Evolutionary conservation across 2,329 filamentous ascomycete species (phyloP).

Genomic region (Apiospora malaysiana): DNA sequence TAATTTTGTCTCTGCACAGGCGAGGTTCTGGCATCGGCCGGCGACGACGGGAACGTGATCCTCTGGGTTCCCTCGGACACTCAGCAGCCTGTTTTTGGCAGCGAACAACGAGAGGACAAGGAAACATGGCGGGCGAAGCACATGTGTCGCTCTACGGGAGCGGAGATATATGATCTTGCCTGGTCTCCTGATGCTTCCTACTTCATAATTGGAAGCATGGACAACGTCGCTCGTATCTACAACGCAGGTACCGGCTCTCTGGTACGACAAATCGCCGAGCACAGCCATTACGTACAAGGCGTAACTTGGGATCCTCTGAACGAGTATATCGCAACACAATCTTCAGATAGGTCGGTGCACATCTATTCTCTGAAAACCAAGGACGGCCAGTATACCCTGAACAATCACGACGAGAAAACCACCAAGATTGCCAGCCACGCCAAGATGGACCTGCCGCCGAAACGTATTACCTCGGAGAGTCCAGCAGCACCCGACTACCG

Average conservation of each 20-base stretch:
- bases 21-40: conserved; percentile 91
- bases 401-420: conserved; percentile 66
- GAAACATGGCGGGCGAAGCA: conserved; percentile 97
- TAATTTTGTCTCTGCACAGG: conserved; percentile 55
- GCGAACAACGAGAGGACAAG: conserved; percentile 88
- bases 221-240: conserved; percentile 97
- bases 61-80: conserved; percentile 91
- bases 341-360: conserved; percentile 95
- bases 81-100: conserved; percentile 73
- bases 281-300: conserved; percentile 97
- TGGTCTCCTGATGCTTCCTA: conserved; percentile 98
- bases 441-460: conserved; percentile 88
- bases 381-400: conserved; percentile 89
- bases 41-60: conserved; percentile 96
- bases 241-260: conserved; percentile 82
- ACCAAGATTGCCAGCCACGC: conserved; percentile 80
- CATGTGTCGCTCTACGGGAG: conserved; percentile 94
- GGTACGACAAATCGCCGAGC: conserved; percentile 93
- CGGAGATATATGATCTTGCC: conserved; percentile 96
- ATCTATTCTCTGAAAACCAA: conserved; percentile 97
- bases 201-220: conserved; percentile 99
- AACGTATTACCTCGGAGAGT: conserved; percentile 88
- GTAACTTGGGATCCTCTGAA: conserved; percentile 98
- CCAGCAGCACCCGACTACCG: conserved; percentile 80
- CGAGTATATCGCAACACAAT: conserved; percentile 97